A percentile compares a stretch with the other conserved stretches of the same genome.
phyloP scores from a whole-genome alignment of 1,139 yeast species.

The Hemisphaericaspora xylanilytica region DNA sequence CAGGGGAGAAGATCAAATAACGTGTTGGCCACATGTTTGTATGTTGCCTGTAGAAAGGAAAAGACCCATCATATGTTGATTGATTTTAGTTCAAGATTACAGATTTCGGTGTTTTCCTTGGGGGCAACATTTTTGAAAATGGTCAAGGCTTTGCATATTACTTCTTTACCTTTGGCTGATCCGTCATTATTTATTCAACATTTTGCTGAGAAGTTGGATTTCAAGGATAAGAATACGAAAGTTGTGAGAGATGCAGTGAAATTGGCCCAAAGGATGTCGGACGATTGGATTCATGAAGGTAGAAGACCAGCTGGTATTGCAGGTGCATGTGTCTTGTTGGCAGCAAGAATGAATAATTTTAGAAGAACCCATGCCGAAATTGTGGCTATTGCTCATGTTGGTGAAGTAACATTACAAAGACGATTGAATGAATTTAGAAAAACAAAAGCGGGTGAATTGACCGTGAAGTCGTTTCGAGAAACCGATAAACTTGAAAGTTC shows the following conservation, averaged over 20 bases:
- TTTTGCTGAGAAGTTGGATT: conserved; percentile 82
- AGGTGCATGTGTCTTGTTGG: conserved; percentile 90
- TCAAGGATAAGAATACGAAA: conserved; percentile 66
- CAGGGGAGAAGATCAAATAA: conserved; percentile 95
- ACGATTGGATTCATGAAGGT: conserved; percentile 96
- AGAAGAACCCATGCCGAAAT: conserved; percentile 90
- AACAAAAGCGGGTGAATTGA: conserved; percentile 70
- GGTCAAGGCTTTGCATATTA: conserved; percentile 77
- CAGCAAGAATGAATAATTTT: conserved; percentile 94
- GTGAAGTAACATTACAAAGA: conserved; percentile 88
- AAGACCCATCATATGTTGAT: conserved; percentile 92
- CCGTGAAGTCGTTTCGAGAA: conserved; percentile 70
- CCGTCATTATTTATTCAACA: conserved; percentile 93
- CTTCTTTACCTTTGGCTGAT: conserved; percentile 81
- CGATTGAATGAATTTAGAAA: conserved; percentile 83
- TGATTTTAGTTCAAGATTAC: conserved; percentile 87
- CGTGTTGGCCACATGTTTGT: conserved; percentile 91
- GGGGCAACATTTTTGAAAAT: conserved; percentile 94
- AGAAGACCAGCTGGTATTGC: conserved; percentile 98
- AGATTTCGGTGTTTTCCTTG: conserved; percentile 86
- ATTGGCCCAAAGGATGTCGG: conserved; percentile 85
- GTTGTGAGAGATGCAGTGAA: conserved; percentile 86
- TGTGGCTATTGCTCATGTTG: conserved; percentile 93
- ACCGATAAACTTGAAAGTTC: conserved; percentile 42
- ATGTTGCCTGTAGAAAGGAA: conserved; percentile 89